Evolutionary conservation across 2,329 filamentous ascomycete genomes (phyloP).

Genomic region (Thelonectria olida): DNA sequence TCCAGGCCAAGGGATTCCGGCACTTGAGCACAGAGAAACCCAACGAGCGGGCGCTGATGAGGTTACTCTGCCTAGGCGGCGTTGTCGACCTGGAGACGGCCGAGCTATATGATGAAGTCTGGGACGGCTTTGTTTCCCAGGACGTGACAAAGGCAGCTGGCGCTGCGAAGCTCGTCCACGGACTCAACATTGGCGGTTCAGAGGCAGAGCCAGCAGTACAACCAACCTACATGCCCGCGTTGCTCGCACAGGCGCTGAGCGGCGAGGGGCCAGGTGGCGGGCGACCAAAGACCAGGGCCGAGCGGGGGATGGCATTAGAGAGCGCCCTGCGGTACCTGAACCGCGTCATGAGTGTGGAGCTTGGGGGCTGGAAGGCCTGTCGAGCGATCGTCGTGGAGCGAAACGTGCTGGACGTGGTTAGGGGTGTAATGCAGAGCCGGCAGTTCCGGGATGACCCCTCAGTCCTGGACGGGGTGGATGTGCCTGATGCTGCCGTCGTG

Average conservation of each 20-base stretch:
- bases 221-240: slow-evolving; percentile 1
- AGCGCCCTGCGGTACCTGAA: neutral
- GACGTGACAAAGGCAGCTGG: no score
- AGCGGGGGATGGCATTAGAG: neutral
- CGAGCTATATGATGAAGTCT: no score
- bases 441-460: neutral
- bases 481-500: neutral
- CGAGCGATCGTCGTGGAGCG: neutral
- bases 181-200: neutral
- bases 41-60: no score
- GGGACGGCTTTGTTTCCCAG: no score
- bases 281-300: no score
- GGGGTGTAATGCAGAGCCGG: neutral
- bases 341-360: neutral
- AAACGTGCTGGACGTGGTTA: neutral
- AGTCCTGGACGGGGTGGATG: neutral
- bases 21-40: no score
- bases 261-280: no score
- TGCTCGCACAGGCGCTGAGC: neutral
- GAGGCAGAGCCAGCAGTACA: neutral
- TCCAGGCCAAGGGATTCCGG: no score
- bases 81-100: no score
- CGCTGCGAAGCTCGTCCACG: no score
- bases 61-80: no score
- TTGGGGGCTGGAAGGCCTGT: neutral